These are phyloP conservation scores for Ophiostoma pallidulum DNA, from an alignment of 2,329 filamentous ascomycete species.

Conservation along the genomic window DNA sequence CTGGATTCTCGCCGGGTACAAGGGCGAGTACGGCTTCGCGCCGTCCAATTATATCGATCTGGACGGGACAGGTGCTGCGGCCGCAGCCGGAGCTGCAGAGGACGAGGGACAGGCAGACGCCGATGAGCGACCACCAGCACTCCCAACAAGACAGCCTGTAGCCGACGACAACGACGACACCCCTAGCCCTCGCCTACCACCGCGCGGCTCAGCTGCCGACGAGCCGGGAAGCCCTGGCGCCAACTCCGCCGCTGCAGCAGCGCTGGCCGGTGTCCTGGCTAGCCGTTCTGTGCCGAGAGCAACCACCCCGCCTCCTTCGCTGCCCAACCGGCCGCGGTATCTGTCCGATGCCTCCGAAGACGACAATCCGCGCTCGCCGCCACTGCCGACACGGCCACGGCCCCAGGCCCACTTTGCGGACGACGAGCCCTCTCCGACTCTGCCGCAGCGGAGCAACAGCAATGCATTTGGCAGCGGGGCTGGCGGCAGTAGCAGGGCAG, in stretches of 20 bases:
- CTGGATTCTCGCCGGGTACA: slow-evolving; percentile 85
- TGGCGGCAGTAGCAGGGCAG: neutral
- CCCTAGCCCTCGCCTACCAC: slow-evolving; percentile 31
- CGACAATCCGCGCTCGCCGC: slow-evolving; percentile 47
- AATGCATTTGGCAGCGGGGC: neutral
- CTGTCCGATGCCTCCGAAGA: slow-evolving; percentile 62
- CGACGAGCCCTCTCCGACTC: slow-evolving; percentile 18
- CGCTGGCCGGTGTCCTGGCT: slow-evolving; percentile 48
- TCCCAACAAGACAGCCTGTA: slow-evolving; percentile 34
- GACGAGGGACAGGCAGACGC: no score
- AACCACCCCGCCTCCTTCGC: slow-evolving; percentile 38
- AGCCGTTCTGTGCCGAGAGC: slow-evolving; percentile 25
- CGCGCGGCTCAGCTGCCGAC: slow-evolving; percentile 23
- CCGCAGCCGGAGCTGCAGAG: slow-evolving; percentile 25
- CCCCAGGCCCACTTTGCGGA: slow-evolving; percentile 39
- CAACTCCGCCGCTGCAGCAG: slow-evolving; percentile 40
- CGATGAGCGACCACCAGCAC: slow-evolving; percentile 30
- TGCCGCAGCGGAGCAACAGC: slow-evolving; percentile 18
- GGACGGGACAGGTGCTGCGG: slow-evolving; percentile 23
- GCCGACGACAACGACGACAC: slow-evolving; percentile 29
- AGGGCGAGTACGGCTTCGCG: slow-evolving; percentile 85
- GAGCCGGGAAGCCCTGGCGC: slow-evolving; percentile 23
- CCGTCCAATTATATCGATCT: slow-evolving; percentile 89
- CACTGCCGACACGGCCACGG: slow-evolving; percentile 52
- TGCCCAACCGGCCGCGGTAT: slow-evolving; percentile 43